phyloP scores from a whole-genome alignment of 2,329 filamentous ascomycete species.

The Chrysosporium keratinophilum region DNA sequence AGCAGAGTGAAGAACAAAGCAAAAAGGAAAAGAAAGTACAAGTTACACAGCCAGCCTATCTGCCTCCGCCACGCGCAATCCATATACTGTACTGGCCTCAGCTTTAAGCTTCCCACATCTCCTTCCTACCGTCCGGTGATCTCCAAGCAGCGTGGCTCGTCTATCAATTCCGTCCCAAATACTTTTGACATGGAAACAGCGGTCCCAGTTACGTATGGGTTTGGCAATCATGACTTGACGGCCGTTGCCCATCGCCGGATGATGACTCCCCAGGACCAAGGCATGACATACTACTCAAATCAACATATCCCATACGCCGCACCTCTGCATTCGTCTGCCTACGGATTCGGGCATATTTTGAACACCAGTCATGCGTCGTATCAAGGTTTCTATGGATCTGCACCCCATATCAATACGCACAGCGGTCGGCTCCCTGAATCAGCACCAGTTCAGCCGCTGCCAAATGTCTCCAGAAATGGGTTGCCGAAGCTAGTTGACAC shows the following conservation, averaged over 20 bases:
- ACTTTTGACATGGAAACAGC: slow-evolving; percentile 31
- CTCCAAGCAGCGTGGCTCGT: not conserved
- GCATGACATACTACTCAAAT: slow-evolving; percentile 30
- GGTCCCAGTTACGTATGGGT: slow-evolving; percentile 34
- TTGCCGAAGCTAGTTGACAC: slow-evolving; percentile 23
- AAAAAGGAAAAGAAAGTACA: slow-evolving; percentile 3
- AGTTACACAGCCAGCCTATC: slow-evolving; percentile 7
- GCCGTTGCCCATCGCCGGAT: slow-evolving; percentile 30
- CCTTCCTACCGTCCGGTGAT: slow-evolving; percentile 3
- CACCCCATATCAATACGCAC: slow-evolving; percentile 14
- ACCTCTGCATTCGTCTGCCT: slow-evolving; percentile 24
- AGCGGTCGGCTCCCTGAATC: slow-evolving; percentile 20
- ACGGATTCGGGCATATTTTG: slow-evolving; percentile 28
- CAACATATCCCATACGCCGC: slow-evolving; percentile 30
- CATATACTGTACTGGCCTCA: not conserved
- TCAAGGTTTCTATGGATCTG: slow-evolving; percentile 27
- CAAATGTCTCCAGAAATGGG: slow-evolving; percentile 32
- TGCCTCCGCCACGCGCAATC: slow-evolving; percentile 1
- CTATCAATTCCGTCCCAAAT: slow-evolving; percentile 1
- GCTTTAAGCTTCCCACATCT: slow-evolving; percentile 1
- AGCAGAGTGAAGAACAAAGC: not conserved
- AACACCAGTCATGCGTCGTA: slow-evolving; percentile 27
- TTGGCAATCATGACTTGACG: slow-evolving; percentile 30
- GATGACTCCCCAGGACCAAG: slow-evolving; percentile 27
- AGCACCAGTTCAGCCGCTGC: slow-evolving; percentile 24